Base-by-base conservation (phyloP, 139 green algal genomes). In the Chlamydomonas sp. region DNA sequence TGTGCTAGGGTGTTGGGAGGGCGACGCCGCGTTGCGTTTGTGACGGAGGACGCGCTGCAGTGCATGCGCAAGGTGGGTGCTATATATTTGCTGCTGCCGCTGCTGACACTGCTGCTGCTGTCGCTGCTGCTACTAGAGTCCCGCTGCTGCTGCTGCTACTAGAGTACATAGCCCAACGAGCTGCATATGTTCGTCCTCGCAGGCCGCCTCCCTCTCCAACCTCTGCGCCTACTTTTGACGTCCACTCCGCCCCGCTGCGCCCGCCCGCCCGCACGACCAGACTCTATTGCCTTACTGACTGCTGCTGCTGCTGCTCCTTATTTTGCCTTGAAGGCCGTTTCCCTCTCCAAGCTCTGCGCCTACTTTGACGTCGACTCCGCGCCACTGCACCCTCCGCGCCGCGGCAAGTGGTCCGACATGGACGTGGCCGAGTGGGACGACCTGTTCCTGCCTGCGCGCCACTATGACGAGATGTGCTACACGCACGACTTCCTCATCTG, bases 161-260 rank as follows among this genome's bases (percentile, higher is more conserved):
- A n/a, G n/a, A n/a, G n/a, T n/a, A n/a, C n/a, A n/a, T n/a, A n/a
- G n/a, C n/a, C n/a, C n/a, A n/a, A n/a, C n/a, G n/a, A n/a, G n/a
- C n/a, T n/a, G n/a, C n/a, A n/a, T n/a, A n/a, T n/a, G n/a, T n/a
- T n/a, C n/a, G n/a, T n/a, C n/a, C n/a, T n/a, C n/a, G 26, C 54
- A 64, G 54, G 33, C 59, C 13, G 59, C n/a, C n/a, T 31, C 73
- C 24, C 79, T 96, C 38, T 58, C 69, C 24, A 76, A 84, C 29
- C 77, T 94, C 47, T 76, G 78, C 3, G 8, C 90, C 1, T 96
- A 96, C 77, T 93, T n/a, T 95, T 83, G 90, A 96, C 59, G 85
- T 86, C 24, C 83, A 82, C 35, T 37, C 48, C 1, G 48, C 77
- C 8, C 63, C 81, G 5, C 78, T 88, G 81, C 28, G 74, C 0